Evolutionary conservation across 1,284 basidiomycete genomes (phyloP).

Genomic region (Melanopsichium pennsylvanicum): DNA sequence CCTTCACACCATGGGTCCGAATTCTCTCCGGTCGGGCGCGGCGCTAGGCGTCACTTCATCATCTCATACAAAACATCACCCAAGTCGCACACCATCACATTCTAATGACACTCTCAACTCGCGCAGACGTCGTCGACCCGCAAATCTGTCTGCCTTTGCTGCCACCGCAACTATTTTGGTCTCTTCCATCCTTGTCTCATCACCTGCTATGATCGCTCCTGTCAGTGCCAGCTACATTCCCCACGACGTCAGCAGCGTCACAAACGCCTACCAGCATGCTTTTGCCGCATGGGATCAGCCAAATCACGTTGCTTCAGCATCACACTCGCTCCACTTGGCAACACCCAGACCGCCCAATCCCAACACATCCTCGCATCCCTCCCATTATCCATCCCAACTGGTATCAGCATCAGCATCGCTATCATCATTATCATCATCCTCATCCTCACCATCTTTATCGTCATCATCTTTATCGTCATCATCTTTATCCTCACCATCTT

Average conservation of each 20-base stretch:
- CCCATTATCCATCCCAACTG: not conserved
- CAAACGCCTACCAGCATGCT: not conserved
- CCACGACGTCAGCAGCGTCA: not conserved
- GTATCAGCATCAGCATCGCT: too few relatives aligned
- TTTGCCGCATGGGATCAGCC: too few relatives aligned
- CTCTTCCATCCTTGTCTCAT: slow-evolving; percentile 42
- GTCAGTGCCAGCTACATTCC: slow-evolving; percentile 8
- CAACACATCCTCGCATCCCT: not conserved
- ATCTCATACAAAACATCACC: not conserved
- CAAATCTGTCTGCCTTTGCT: slow-evolving; percentile 13
- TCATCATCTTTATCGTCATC: slow-evolving; percentile 6
- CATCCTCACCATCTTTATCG: not conserved
- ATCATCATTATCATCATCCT: not conserved
- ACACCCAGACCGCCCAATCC: not conserved
- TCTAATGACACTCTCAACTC: not conserved
- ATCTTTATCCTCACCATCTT: not conserved
- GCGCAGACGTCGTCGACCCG: slow-evolving; percentile 6
- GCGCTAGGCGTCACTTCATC: not conserved
- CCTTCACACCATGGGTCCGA: slow-evolving; percentile 27
- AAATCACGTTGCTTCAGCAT: not conserved
- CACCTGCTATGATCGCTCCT: slow-evolving; percentile 32
- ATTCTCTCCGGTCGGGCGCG: slow-evolving; percentile 6
- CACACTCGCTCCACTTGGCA: too few relatives aligned
- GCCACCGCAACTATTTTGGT: slow-evolving; percentile 35
- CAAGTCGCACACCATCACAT: not conserved